Evolutionary conservation across 106 monocot species (phyloP).

Genomic region (Dendrobium chrysotoxum): DNA sequence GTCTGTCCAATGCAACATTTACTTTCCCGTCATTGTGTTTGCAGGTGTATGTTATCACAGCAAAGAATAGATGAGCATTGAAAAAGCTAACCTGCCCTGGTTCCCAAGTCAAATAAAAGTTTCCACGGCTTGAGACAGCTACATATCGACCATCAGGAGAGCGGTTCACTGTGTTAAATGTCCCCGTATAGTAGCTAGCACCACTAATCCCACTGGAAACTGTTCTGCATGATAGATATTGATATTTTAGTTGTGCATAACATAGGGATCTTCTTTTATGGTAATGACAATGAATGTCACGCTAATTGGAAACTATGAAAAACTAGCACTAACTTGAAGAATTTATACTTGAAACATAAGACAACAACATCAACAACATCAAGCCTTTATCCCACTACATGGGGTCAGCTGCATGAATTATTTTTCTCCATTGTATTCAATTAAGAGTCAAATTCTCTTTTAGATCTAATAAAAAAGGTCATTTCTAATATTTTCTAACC

Average conservation of each 20-base stretch:
- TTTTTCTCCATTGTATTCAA: too few relatives aligned
- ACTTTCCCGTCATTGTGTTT: background rate
- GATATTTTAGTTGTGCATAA: slow-evolving; percentile 6
- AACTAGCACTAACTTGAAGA: too few relatives aligned
- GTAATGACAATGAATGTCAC: background rate
- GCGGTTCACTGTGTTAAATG: slow-evolving; percentile 89
- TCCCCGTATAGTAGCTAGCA: slow-evolving; percentile 96
- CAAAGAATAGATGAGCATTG: background rate
- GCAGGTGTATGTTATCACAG: background rate
- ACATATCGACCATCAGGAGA: slow-evolving; percentile 93
- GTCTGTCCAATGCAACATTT: too few relatives aligned
- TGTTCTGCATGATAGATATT: slow-evolving; percentile 58
- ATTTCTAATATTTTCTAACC: too few relatives aligned
- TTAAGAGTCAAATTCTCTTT: too few relatives aligned
- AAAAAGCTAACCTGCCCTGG: slow-evolving; percentile 77
- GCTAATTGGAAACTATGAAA: background rate
- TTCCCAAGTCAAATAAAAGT: slow-evolving; percentile 95
- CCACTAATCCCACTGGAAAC: slow-evolving; percentile 99
- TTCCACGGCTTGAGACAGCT: slow-evolving; percentile 94
- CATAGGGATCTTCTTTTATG: background rate
- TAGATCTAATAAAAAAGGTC: too few relatives aligned
- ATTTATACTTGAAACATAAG: too few relatives aligned
- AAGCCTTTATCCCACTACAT: too few relatives aligned
- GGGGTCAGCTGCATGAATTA: too few relatives aligned
- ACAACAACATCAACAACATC: too few relatives aligned